Conservation (phyloP, 129 eudicot genomes). For the Flaveria ramosissima region DNA sequence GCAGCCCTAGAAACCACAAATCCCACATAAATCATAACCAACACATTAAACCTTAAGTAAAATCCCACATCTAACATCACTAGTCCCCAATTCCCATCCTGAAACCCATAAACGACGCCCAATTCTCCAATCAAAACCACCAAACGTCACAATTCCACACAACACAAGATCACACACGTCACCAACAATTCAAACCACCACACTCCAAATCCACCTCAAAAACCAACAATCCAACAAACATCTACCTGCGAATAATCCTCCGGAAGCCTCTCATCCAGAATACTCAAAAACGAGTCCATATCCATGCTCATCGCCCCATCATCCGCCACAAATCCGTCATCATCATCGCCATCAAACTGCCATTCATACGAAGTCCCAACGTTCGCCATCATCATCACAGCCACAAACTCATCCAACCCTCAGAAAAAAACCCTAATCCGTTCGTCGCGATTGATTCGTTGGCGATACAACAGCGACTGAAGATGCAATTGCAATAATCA, state of each 20-base stretch:
- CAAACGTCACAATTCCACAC: neutral
- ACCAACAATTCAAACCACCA: neutral
- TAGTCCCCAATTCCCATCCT: neutral
- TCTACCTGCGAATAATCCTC: slow-evolving; percentile 32
- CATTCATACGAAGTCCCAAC: slow-evolving; percentile 24
- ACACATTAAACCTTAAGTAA: neutral
- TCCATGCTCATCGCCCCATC: slow-evolving; percentile 37
- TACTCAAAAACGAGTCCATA: slow-evolving; percentile 32
- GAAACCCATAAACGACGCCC: too few species aligned
- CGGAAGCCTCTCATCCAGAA: slow-evolving; percentile 21
- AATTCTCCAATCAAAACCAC: neutral
- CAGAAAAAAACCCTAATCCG: slow-evolving; percentile 30
- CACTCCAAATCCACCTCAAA: neutral
- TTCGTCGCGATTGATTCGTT: slow-evolving; percentile 14
- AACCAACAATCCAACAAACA: neutral
- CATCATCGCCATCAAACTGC: slow-evolving; percentile 23
- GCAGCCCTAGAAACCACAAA: slow-evolving; percentile 1
- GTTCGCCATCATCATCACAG: slow-evolving; percentile 38
- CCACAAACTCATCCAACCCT: slow-evolving; percentile 17
- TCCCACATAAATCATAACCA: neutral
- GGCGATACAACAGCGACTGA: neutral
- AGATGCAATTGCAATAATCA: neutral
- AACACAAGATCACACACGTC: too few species aligned
- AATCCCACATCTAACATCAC: slow-evolving; percentile 9
- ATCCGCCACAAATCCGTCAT: slow-evolving; percentile 21